phyloP scores from a whole-genome alignment of 1,284 basidiomycete genomes.

The Papiliotrema laurentii region DNA sequence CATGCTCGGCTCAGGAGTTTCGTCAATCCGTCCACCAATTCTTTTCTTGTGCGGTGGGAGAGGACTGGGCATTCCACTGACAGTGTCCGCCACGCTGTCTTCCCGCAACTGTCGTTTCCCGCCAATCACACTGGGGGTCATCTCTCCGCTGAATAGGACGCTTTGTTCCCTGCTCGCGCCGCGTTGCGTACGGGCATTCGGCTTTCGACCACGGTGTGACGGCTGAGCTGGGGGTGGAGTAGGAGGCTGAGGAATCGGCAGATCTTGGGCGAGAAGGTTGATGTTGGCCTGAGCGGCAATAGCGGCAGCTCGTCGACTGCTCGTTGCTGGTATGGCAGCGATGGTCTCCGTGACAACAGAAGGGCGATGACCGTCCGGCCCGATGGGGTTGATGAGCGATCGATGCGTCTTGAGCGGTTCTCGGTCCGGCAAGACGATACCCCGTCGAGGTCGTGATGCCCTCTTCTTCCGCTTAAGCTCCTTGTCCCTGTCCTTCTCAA shows the following conservation, averaged over 20 bases:
- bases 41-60: constrained; percentile 5
- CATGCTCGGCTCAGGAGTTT: neutral
- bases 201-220: neutral
- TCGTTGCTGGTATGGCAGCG: constrained; percentile 51
- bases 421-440: constrained; percentile 85
- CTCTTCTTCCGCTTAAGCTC: constrained; percentile 76
- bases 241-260: constrained; percentile 50
- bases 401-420: constrained; percentile 89
- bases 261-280: constrained; percentile 44
- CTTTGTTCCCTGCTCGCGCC: neutral
- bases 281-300: constrained; percentile 63
- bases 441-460: constrained; percentile 80
- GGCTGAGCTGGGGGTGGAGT: constrained; percentile 41
- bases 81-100: constrained; percentile 21
- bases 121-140: constrained; percentile 12
- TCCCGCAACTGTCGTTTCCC: constrained; percentile 26
- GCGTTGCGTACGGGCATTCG: neutral
- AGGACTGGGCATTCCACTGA: constrained; percentile 13
- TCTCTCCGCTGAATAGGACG: constrained; percentile 1
- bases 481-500: constrained; percentile 90
- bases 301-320: constrained; percentile 70
- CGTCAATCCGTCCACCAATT: neutral
- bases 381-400: constrained; percentile 59
- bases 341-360: constrained; percentile 20
- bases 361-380: constrained; percentile 28